These are phyloP conservation scores for Beauveria asiatica DNA, from an alignment of 2,329 filamentous ascomycete genomes.

Conservation along the genomic window DNA sequence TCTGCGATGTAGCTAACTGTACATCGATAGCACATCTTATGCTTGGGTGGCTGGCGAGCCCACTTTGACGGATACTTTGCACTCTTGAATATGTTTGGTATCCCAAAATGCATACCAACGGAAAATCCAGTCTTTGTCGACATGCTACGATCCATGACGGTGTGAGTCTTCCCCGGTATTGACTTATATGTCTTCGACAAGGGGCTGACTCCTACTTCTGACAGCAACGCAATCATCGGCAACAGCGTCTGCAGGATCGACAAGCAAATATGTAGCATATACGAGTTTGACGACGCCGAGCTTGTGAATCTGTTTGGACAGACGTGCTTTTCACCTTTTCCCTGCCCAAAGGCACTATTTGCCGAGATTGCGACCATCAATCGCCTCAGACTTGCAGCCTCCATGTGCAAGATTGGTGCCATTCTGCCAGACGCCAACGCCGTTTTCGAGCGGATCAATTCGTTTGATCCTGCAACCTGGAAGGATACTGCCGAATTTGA, in stretches of 20 bases:
- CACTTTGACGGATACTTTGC: slow-evolving; percentile 8
- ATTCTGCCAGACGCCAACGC: background rate
- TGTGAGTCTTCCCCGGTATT: background rate
- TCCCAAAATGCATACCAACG: background rate
- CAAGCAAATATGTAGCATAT: slow-evolving; percentile 1
- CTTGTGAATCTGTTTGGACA: background rate
- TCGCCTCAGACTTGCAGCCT: background rate
- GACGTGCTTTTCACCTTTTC: background rate
- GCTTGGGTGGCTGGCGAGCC: slow-evolving; percentile 5
- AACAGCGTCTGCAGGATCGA: slow-evolving; percentile 1
- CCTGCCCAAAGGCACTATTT: slow-evolving; percentile 1
- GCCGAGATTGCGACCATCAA: slow-evolving; percentile 7
- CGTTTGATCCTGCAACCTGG: background rate
- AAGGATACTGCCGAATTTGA: background rate
- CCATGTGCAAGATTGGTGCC: background rate
- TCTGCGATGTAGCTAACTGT: too few relatives aligned
- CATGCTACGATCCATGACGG: background rate
- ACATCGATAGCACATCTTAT: background rate
- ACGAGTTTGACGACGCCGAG: slow-evolving; percentile 1
- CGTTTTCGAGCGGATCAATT: background rate
- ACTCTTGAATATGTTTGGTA: slow-evolving; percentile 1
- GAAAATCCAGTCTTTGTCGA: slow-evolving; percentile 5
- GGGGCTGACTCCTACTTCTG: background rate
- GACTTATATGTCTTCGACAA: background rate
- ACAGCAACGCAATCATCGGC: background rate